Evolutionary conservation across 2,329 filamentous ascomycete genomes (phyloP), one percentile per base, ranked within the genome.

Genomic region (Aspergillus floridensis): DNA sequence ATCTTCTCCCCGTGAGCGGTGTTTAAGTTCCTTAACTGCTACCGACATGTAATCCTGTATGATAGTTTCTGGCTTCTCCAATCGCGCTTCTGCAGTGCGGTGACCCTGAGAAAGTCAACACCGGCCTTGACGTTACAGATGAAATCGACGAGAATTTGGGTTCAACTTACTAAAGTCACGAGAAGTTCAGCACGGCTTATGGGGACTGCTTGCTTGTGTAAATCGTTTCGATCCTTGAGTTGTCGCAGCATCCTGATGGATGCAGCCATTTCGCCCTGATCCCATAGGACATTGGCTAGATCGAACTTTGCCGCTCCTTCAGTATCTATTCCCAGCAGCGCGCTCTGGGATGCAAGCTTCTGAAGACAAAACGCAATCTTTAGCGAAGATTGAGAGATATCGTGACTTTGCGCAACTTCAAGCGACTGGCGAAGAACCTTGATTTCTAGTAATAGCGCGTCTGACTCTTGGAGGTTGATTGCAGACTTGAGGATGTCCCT

Each of bases 21-120:
- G 87, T 67, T 86, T 89, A 7, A 99, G 80, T 70, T 96, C 91
- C 65, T 87, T 88, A 29, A 98, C 86, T 0, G 95, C 93, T 22
- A 91, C 91, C 57, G 89, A 85, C 0, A 99, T 82, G 68, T 97
- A 98, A 38, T 89, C 87, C 66, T 89, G 87, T 65, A 97, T 91
- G 61, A 99, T 96, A 57, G 87, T 86, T 64, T 96, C 92, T 0
- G 96, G 92, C 65, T 93, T 96, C 73, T 96, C 92, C 4, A 99
- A 82, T 46, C 91, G 87, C 19, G 95, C 95, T 67, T 96, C 88
- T 0, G 93, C 96, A 46, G 96, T 86, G 71, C 93, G 91, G 68
- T 95, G 88, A 1, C 91, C 95, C 84, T 86, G 60, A 2, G 24
- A 32, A 44, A 5, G 35, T 66, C 58, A 66, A 60, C 31, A 5